Evolutionary conservation across 163 green algal species (phyloP).

Genomic region (Volvox carteri): DNA sequence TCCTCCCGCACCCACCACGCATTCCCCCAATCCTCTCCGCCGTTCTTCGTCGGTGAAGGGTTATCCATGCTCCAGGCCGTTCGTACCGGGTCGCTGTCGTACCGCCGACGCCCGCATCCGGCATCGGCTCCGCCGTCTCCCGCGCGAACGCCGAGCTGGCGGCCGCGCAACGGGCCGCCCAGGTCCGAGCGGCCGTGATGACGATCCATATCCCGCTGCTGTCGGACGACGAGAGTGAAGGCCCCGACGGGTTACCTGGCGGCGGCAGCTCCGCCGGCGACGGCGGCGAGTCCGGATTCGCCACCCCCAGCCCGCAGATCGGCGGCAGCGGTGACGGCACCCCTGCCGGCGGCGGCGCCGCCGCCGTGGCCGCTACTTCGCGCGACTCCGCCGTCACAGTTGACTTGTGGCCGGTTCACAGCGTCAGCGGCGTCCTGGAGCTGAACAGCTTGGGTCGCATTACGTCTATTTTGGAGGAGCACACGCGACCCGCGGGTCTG

Average conservation of each 20-base stretch:
- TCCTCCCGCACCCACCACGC: no score
- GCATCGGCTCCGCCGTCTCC: neutral
- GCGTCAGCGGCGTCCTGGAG: conserved; percentile 7
- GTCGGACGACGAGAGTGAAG: conserved; percentile 3
- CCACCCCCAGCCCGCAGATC: neutral
- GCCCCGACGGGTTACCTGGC: neutral
- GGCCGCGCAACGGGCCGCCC: neutral
- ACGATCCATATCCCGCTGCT: conserved; percentile 5
- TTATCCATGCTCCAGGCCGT: neutral
- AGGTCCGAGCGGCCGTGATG: conserved; percentile 2
- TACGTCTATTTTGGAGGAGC: conserved; percentile 14
- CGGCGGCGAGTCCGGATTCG: neutral
- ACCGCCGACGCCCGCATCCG: neutral
- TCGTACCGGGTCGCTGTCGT: conserved; percentile 1
- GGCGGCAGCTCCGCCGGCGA: neutral
- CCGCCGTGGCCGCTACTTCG: neutral
- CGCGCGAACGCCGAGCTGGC: neutral
- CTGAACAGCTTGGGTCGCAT: conserved; percentile 13
- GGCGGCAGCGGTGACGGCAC: neutral
- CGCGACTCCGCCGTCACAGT: no score
- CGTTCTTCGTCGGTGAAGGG: no score
- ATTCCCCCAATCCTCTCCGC: no score
- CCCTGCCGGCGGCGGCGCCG: neutral
- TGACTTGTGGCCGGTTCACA: conserved; percentile 18
- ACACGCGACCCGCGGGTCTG: conserved; percentile 23